Base-by-base conservation (phyloP, 768 basidiomycete genomes). In the Phaeotremella fagi region DNA sequence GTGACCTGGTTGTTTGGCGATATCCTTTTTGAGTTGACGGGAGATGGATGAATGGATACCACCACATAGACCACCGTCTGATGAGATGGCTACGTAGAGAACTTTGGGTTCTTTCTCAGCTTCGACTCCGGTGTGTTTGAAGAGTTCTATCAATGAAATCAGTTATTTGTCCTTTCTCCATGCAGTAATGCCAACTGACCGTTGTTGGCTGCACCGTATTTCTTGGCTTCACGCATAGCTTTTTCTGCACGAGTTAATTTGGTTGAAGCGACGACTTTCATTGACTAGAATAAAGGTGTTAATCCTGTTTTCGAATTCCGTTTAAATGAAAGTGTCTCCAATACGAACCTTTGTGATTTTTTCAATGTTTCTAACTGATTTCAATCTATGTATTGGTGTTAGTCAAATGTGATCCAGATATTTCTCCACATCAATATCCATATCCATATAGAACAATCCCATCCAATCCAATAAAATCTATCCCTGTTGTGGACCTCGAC, bases 251-350 rank as follows among this genome's bases (percentile, higher is more conserved):
- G 91, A 67, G 85, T 82, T 29, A 99, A 85, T 76, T 92, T 91
- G 48, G 92, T 94, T 46, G 94, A 97, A 53, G 92, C 94, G 81
- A 97, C 94, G 83, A 99, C 92, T 82, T 95, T 94, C 90, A 95
- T 94, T 45, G 90, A 90, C 87, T 91, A 69, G 14, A 71, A 16
- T 12, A n/a, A n/a, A n/a, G n/a, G n/a, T n/a, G n/a, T n/a, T n/a
- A n/a, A n/a, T n/a, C n/a, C 35, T 14, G 3, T 28, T 15, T 48
- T 23, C 22, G 26, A 22, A 45, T 20, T 9, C 31, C 27, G 27
- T 22, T 11, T 24, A n/a, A 43, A n/a, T 35, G 44, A 23, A 24
- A 16, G n/a, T 9, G 20, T 33, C 31, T 33, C 20, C 36, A 37
- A 22, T 45, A 70, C 81, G 60, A 60, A 90, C 92, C 81, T 95